phyloP scores from a whole-genome alignment of 2,329 filamentous ascomycete species.

The Fusarium sp. region DNA sequence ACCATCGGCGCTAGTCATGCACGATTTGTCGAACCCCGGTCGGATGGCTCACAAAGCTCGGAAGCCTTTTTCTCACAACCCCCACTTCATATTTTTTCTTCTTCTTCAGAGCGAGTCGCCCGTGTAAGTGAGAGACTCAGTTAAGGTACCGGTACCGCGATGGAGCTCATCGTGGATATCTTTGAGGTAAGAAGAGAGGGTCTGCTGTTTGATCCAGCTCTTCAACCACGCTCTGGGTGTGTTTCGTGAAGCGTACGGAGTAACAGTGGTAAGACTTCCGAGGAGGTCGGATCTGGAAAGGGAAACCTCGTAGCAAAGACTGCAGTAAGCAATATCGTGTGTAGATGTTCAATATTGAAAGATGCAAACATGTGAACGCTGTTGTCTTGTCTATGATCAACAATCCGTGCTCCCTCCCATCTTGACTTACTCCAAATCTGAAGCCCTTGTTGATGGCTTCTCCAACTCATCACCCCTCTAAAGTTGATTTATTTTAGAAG shows the following conservation, averaged over 20 bases:
- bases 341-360: neutral
- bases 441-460: conserved; percentile 12
- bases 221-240: conserved; percentile 37
- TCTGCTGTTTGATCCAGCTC: conserved; percentile 26
- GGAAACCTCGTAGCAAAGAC: conserved; percentile 18
- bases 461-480: conserved; percentile 17
- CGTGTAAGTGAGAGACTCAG: conserved; percentile 30
- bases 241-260: neutral
- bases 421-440: conserved; percentile 27
- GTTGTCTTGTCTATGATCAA: conserved; percentile 6
- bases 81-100: conserved; percentile 19
- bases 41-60: conserved; percentile 21
- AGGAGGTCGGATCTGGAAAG: conserved; percentile 9
- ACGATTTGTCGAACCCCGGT: conserved; percentile 46
- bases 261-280: conserved; percentile 1
- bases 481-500: neutral
- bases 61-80: conserved; percentile 11
- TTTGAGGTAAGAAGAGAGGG: conserved; percentile 30
- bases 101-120: conserved; percentile 3
- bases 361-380: neutral
- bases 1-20: conserved; percentile 41
- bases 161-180: conserved; percentile 35
- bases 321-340: neutral
- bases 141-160: conserved; percentile 36
- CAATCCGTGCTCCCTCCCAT: conserved; percentile 15